Conservation (phyloP, 495 filamentous ascomycete genomes). For the Alectoria sarmentosa region DNA sequence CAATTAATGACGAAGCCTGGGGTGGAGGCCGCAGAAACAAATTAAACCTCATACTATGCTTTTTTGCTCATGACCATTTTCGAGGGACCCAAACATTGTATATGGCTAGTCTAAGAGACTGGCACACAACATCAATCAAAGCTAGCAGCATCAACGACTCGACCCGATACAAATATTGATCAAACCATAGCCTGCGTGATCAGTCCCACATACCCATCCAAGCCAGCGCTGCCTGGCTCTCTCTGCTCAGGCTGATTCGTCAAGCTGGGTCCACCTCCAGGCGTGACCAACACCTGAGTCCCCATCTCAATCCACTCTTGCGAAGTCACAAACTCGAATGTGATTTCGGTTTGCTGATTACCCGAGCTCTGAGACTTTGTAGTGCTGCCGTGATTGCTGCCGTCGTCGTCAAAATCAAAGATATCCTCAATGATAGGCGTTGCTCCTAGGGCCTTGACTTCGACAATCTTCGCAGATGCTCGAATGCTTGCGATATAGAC, state of each 20-base stretch:
- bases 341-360: constrained; percentile 49
- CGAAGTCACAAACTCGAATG: constrained; percentile 65
- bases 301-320: constrained; percentile 84
- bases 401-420: constrained; percentile 52
- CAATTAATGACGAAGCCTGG: no score
- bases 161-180: neutral
- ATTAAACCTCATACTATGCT: neutral
- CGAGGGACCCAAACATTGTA: neutral
- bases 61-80: neutral
- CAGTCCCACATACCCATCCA: constrained; percentile 45
- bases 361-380: constrained; percentile 21
- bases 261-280: constrained; percentile 33
- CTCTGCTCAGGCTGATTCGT: constrained; percentile 28
- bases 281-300: constrained; percentile 71
- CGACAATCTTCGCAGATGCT: constrained; percentile 62
- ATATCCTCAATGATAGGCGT: constrained; percentile 38
- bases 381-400: constrained; percentile 34
- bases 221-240: constrained; percentile 27
- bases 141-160: neutral
- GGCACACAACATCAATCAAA: neutral
- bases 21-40: neutral
- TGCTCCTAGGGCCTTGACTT: constrained; percentile 40
- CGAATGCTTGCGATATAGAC: constrained; percentile 85
- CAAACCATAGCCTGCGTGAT: constrained; percentile 12
- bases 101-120: neutral